Evolutionary conservation across 2,329 filamentous ascomycete species (phyloP).

Genomic region (Lachnellula cervina): DNA sequence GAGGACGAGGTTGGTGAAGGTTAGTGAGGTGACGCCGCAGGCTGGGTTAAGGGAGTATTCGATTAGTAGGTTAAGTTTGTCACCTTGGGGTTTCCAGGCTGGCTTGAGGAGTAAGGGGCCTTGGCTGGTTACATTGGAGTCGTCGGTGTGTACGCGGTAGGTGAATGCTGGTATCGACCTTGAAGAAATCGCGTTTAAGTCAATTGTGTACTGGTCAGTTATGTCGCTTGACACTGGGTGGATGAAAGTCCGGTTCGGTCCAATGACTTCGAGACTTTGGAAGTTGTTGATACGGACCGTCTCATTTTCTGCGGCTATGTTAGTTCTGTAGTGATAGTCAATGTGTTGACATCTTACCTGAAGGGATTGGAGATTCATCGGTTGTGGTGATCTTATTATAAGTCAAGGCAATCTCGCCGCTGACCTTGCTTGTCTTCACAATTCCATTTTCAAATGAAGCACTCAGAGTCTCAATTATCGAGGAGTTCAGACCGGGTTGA

Average conservation of each 20-base stretch:
- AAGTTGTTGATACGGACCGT: slow-evolving; percentile 62
- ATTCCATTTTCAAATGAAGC: slow-evolving; percentile 73
- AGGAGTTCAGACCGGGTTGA: slow-evolving; percentile 75
- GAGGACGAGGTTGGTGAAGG: slow-evolving; percentile 69
- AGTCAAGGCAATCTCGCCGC: slow-evolving; percentile 83
- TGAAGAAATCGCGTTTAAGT: slow-evolving; percentile 63
- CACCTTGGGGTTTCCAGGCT: slow-evolving; percentile 74
- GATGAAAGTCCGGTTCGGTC: slow-evolving; percentile 88
- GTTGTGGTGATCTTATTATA: slow-evolving; percentile 52
- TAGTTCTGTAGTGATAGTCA: background rate
- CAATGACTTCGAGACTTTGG: slow-evolving; percentile 80
- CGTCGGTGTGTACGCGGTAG: slow-evolving; percentile 77
- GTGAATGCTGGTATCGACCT: slow-evolving; percentile 80
- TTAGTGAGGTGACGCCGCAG: slow-evolving; percentile 43
- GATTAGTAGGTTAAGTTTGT: slow-evolving; percentile 81
- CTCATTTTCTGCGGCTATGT: slow-evolving; percentile 6
- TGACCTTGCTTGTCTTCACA: slow-evolving; percentile 67
- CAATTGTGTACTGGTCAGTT: slow-evolving; percentile 74
- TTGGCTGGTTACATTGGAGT: slow-evolving; percentile 46
- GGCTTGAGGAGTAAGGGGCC: slow-evolving; percentile 59
- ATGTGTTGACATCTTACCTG: slow-evolving; percentile 37
- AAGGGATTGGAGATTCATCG: slow-evolving; percentile 37
- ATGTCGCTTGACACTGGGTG: slow-evolving; percentile 59
- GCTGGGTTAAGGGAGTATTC: slow-evolving; percentile 78
- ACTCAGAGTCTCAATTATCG: slow-evolving; percentile 87